phyloP scores from a whole-genome alignment of 129 eudicot genomes.

The Heracleum sosnowskyi region DNA sequence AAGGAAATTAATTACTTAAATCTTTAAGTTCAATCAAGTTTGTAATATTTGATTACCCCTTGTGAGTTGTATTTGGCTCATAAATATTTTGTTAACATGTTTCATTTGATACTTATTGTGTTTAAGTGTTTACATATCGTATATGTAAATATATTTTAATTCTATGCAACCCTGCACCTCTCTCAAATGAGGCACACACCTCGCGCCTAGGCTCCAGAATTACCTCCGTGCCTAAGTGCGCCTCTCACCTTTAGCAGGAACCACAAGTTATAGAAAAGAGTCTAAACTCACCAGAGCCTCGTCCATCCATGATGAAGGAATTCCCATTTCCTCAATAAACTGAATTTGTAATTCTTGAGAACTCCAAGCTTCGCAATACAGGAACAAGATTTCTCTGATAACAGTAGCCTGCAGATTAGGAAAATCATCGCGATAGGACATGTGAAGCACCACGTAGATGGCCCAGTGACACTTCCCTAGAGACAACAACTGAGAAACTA shows the following conservation, averaged over 20 bases:
- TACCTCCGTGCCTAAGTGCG: neutral
- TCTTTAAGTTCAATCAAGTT: neutral
- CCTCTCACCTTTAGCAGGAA: neutral
- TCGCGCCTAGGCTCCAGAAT: neutral
- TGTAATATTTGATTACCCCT: neutral
- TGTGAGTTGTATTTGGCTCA: neutral
- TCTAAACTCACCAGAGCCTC: conserved; percentile 85
- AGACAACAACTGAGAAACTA: conserved; percentile 72
- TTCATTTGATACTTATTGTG: neutral
- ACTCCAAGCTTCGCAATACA: conserved; percentile 91
- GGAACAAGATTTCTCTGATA: conserved; percentile 78
- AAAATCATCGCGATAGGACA: conserved; percentile 75
- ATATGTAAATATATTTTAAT: neutral
- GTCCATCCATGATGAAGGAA: conserved; percentile 89
- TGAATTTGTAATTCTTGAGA: conserved; percentile 50
- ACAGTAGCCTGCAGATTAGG: conserved; percentile 60
- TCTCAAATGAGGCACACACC: neutral
- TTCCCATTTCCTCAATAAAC: conserved; percentile 70
- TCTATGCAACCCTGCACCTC: neutral
- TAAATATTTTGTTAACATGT: neutral
- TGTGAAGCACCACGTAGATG: conserved; percentile 85
- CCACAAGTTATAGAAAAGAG: neutral
- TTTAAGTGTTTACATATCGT: neutral
- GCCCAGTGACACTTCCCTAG: conserved; percentile 95
- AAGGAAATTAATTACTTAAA: neutral